Percentiles rank a stretch among this genome's conserved stretches.
phyloP scores from a whole-genome alignment of 2,329 filamentous ascomycete species.

The Ophiostoma angusticollis region DNA sequence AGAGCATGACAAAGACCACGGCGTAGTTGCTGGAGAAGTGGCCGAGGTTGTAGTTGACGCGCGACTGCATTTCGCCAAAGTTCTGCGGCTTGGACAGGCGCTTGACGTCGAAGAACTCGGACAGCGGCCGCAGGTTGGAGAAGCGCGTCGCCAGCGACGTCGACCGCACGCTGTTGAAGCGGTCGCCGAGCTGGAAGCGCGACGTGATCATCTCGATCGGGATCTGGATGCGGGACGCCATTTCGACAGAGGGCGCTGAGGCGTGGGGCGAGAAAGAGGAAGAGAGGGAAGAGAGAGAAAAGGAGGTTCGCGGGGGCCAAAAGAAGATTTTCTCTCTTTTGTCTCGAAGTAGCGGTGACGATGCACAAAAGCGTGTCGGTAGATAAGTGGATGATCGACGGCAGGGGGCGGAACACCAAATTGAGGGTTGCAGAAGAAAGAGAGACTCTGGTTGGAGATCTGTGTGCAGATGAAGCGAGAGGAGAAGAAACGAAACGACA shows the following conservation, averaged over 20 bases:
- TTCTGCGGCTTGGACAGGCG: conserved; percentile 87
- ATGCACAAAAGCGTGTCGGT: background rate
- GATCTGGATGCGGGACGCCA: conserved; percentile 75
- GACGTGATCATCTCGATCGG: conserved; percentile 86
- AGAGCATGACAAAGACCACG: conserved; percentile 84
- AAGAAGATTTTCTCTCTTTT: no score
- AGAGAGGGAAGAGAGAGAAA: background rate
- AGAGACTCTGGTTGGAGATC: background rate
- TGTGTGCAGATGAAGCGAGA: background rate
- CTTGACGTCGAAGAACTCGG: conserved; percentile 94
- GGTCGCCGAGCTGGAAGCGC: conserved; percentile 71
- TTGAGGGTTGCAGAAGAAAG: background rate
- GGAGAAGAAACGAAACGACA: background rate
- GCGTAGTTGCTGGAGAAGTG: conserved; percentile 99
- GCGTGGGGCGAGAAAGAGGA: background rate
- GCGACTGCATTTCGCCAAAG: conserved; percentile 75
- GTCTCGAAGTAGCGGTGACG: conserved; percentile 11
- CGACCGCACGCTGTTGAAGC: conserved; percentile 70
- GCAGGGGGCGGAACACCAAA: no score
- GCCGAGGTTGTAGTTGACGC: conserved; percentile 92
- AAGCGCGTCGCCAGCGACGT: conserved; percentile 73
- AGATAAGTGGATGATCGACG: background rate
- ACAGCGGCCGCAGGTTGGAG: conserved; percentile 78
- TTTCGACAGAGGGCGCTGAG: no score
- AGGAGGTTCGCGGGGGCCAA: background rate